Evolutionary conservation across 345 rosid genomes (phyloP).

Genomic region (Rhizophora apiculata): DNA sequence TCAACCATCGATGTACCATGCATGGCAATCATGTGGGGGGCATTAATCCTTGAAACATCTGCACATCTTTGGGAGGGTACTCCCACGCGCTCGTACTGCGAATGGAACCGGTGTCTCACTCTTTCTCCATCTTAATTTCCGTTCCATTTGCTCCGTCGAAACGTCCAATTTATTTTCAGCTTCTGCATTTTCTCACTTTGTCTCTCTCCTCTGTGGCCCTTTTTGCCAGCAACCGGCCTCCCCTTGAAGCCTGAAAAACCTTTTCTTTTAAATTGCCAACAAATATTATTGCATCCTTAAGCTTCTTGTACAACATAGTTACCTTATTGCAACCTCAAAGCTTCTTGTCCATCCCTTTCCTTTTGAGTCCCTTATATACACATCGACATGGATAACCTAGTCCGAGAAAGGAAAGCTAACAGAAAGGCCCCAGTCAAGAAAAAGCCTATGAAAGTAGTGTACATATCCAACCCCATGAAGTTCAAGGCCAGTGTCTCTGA

Average conservation of each 20-base stretch:
- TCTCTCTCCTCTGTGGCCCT: not conserved
- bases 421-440: conserved; percentile 14
- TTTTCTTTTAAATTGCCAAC: not conserved
- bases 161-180: not conserved
- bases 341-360: not conserved
- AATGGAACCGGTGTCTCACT: not conserved
- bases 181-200: not conserved
- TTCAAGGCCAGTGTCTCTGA: conserved; percentile 38
- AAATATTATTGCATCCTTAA: too few species aligned
- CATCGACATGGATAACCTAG: not conserved
- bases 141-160: not conserved
- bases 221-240: not conserved
- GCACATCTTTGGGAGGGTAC: not conserved
- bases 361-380: not conserved
- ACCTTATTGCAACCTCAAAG: not conserved
- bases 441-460: conserved; percentile 41
- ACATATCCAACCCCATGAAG: conserved; percentile 53
- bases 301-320: too few species aligned
- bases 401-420: conserved; percentile 11
- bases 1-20: too few species aligned
- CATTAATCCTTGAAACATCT: not conserved
- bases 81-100: not conserved
- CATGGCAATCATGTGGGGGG: too few species aligned
- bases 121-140: not conserved
- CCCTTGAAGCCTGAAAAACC: not conserved